Conservation (phyloP, 164 flowering plant species). For the Nymphaea colorata region DNA sequence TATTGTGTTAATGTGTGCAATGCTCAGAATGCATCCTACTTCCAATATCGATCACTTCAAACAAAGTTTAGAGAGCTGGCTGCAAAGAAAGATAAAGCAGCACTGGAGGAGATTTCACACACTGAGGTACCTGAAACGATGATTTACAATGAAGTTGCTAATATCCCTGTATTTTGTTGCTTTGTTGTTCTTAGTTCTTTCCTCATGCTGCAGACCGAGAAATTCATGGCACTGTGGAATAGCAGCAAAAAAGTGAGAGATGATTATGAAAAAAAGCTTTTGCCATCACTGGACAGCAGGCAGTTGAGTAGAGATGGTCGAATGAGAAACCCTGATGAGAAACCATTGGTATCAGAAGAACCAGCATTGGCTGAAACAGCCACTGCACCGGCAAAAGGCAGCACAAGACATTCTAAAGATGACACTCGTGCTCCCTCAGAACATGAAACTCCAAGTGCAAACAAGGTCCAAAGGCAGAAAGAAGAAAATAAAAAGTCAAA, state of each 20-base stretch:
- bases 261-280: conserved; percentile 68
- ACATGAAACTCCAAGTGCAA: conserved; percentile 13
- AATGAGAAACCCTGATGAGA: conserved; percentile 76
- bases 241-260: conserved; percentile 57
- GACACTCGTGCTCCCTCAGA: conserved; percentile 26
- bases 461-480: conserved; percentile 29
- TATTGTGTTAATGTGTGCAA: conserved; percentile 3
- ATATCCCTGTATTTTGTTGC: neutral
- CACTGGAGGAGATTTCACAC: conserved; percentile 42
- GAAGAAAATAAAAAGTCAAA: conserved; percentile 21
- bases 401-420: conserved; percentile 36
- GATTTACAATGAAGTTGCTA: neutral
- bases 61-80: conserved; percentile 60
- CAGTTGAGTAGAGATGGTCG: conserved; percentile 82
- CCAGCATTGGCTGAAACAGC: conserved; percentile 25
- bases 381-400: conserved; percentile 22
- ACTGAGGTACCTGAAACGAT: conserved; percentile 34
- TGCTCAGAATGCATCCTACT: conserved; percentile 53
- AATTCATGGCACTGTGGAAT: conserved; percentile 63
- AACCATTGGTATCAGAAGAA: conserved; percentile 39
- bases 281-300: conserved; percentile 61
- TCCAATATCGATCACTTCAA: conserved; percentile 43
- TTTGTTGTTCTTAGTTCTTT: neutral
- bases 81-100: conserved; percentile 53
- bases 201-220: conserved; percentile 40